Percentiles rank a stretch among this genome's conserved stretches.
Conservation (phyloP, 2,329 filamentous ascomycete species). For the Fusarium sp. region DNA sequence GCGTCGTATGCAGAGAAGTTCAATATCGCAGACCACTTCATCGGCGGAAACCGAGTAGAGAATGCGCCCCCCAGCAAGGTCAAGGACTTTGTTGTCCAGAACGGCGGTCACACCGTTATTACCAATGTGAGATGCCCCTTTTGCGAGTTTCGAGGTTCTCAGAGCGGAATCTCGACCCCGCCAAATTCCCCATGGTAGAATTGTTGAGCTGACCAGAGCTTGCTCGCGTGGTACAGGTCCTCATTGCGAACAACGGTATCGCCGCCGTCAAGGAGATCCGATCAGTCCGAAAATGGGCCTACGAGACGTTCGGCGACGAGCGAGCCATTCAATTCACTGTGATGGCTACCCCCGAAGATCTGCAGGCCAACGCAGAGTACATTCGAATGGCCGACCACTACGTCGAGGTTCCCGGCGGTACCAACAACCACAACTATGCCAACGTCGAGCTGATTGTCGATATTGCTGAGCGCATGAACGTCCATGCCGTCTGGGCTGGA, state of each 20-base stretch:
- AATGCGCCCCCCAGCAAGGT: conserved; percentile 87
- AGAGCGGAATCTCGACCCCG: conserved; percentile 12
- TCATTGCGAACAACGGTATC: conserved; percentile 99
- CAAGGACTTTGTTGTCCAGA: conserved; percentile 92
- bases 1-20: conserved; percentile 82
- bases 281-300: conserved; percentile 99
- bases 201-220: conserved; percentile 27
- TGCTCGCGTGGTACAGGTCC: conserved; percentile 69
- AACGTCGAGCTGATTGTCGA: conserved; percentile 99
- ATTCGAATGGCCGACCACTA: conserved; percentile 99
- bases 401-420: conserved; percentile 97
- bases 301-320: conserved; percentile 99
- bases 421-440: conserved; percentile 99
- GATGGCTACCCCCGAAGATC: conserved; percentile 98
- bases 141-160: not conserved
- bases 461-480: conserved; percentile 97
- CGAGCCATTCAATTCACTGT: conserved; percentile 98
- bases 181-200: not conserved
- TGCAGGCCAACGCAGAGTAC: conserved; percentile 98
- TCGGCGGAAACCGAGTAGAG: conserved; percentile 89
- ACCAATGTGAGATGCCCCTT: conserved; percentile 79
- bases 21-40: conserved; percentile 91
- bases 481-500: conserved; percentile 98
- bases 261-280: conserved; percentile 99
- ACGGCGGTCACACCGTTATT: conserved; percentile 97